Conservation (phyloP, 148 eudicot genomes). For the Rhododendron vialii region DNA sequence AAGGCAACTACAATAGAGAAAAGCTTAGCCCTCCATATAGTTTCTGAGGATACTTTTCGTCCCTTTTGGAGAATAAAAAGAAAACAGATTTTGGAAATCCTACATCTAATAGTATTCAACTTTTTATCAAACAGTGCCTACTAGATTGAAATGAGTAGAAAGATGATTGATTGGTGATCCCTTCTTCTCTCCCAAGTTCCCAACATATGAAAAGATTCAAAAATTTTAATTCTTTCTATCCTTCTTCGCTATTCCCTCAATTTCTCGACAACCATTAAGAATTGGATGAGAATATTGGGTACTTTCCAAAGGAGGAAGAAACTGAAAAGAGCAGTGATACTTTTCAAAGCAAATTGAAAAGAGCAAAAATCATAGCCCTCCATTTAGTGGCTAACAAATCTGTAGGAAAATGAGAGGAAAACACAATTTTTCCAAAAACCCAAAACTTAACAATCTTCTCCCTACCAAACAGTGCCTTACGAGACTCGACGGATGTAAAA, state of each 20-base stretch:
- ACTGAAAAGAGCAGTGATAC: no score
- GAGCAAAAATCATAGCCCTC: background rate
- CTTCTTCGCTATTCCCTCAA: background rate
- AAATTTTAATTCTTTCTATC: background rate
- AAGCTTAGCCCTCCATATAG: constrained; percentile 7
- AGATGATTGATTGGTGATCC: background rate
- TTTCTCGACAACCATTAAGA: background rate
- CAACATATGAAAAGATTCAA: background rate
- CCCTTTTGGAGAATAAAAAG: background rate
- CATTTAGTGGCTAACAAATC: background rate
- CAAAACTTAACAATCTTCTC: background rate
- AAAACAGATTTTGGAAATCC: background rate
- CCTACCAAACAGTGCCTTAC: background rate
- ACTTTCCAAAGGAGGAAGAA: background rate
- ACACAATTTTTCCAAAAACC: background rate
- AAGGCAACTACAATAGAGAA: background rate
- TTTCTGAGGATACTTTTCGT: background rate
- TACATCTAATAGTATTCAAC: no score
- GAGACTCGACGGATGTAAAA: background rate
- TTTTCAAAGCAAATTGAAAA: background rate
- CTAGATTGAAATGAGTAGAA: background rate
- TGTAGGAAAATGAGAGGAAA: background rate
- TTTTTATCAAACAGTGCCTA: background rate
- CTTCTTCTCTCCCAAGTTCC: background rate
- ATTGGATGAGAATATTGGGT: background rate